These are phyloP conservation scores for Oryza glaberrima DNA, from an alignment of 176 grass and related monocot genomes.

Conservation along the genomic window DNA sequence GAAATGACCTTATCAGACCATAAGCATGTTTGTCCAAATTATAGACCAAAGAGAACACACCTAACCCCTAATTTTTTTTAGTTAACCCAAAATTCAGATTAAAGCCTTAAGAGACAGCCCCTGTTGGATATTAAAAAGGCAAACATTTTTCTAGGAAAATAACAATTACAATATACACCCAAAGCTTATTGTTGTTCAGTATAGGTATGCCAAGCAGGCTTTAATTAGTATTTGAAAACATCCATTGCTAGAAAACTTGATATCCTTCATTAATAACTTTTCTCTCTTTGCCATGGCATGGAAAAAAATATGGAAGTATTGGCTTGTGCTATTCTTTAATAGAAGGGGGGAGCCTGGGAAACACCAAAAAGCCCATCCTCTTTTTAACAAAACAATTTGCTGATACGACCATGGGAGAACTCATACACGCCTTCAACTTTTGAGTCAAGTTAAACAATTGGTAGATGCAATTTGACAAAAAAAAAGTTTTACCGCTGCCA, in stretches of 20 bases:
- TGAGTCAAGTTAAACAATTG: slow-evolving; percentile 5
- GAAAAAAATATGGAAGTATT: slow-evolving; percentile 20
- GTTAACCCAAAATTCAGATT: not conserved
- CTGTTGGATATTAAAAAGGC: slow-evolving; percentile 3
- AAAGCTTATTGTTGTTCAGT: not conserved
- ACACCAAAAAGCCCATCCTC: not conserved
- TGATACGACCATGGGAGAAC: not conserved
- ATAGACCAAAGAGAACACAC: not conserved
- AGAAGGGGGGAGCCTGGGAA: not conserved
- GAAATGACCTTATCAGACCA: not conserved
- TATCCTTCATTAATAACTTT: slow-evolving; percentile 16
- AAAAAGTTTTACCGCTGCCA: slow-evolving; percentile 76
- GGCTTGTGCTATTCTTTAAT: slow-evolving; percentile 13
- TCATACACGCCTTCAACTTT: slow-evolving; percentile 16
- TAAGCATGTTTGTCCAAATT: not conserved
- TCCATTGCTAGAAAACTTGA: slow-evolving; percentile 26
- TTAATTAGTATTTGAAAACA: slow-evolving; percentile 26
- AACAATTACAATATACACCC: not conserved
- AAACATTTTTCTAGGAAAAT: not conserved
- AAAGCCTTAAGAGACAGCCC: slow-evolving; percentile 8
- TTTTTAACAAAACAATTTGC: not conserved
- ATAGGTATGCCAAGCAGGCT: not conserved
- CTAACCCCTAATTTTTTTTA: not conserved
- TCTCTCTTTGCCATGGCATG: not conserved
- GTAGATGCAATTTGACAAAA: slow-evolving; percentile 7